These are phyloP conservation scores for Aspergillus bertholletiae DNA, from an alignment of 495 filamentous ascomycete species.

Conservation along the genomic window DNA sequence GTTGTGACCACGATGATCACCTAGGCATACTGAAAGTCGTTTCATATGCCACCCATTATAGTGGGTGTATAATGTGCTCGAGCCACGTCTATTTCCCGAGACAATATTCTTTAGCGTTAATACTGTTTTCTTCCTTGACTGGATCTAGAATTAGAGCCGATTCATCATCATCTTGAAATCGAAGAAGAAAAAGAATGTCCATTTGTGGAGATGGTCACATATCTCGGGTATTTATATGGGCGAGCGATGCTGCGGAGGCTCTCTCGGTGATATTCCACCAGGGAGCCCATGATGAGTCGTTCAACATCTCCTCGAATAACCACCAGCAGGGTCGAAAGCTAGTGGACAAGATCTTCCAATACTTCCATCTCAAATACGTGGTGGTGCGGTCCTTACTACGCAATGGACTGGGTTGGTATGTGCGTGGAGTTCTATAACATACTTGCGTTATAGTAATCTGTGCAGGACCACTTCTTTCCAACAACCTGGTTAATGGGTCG, in stretches of 20 bases:
- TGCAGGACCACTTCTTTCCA: no score
- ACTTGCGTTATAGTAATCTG: no score
- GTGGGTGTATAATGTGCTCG: constrained; percentile 76
- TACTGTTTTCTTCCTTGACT: neutral
- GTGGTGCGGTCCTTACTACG: neutral
- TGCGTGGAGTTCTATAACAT: no score
- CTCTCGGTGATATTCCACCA: constrained; percentile 2
- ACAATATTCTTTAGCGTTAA: constrained; percentile 43
- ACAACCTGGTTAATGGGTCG: no score
- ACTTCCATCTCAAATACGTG: neutral
- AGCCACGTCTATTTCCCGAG: constrained; percentile 75
- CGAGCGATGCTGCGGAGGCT: neutral
- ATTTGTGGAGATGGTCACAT: neutral
- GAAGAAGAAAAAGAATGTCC: neutral
- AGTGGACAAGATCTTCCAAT: constrained; percentile 1
- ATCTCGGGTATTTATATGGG: neutral
- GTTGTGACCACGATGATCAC: constrained; percentile 79
- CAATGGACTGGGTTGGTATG: constrained; percentile 2
- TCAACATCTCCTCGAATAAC: constrained; percentile 4
- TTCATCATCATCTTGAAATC: neutral
- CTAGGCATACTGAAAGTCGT: constrained; percentile 69
- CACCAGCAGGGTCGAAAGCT: neutral
- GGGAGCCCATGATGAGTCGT: neutral
- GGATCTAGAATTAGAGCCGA: neutral
- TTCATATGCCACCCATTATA: constrained; percentile 67